A percentile compares a stretch with the other conserved stretches of the same genome.
Evolutionary conservation across 495 filamentous ascomycete genomes (phyloP).

Genomic region (Acidiella bohemica): DNA sequence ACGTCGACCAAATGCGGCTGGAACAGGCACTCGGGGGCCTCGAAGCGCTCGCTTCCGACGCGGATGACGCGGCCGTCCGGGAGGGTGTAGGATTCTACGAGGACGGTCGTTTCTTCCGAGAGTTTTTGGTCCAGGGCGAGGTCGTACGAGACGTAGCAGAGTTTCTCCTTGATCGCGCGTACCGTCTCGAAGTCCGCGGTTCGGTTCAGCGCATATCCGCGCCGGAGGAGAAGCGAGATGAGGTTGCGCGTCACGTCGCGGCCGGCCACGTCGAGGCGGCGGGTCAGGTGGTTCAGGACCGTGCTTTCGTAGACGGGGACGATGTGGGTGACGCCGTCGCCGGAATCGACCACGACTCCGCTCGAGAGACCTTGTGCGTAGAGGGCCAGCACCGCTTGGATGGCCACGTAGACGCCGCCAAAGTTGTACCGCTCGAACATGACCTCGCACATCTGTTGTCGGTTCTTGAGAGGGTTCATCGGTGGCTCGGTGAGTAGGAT

Average conservation of each 20-base stretch:
- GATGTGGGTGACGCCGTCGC: conserved; percentile 95
- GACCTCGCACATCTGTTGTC: conserved; percentile 93
- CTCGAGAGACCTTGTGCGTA: conserved; percentile 96
- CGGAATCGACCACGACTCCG: conserved; percentile 94
- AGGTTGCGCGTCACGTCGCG: conserved; percentile 95
- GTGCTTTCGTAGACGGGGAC: conserved; percentile 96
- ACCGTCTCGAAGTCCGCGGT: conserved; percentile 99
- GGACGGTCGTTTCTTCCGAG: conserved; percentile 91
- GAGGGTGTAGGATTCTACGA: conserved; percentile 94
- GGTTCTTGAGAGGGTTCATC: conserved; percentile 91
- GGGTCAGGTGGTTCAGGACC: conserved; percentile 92
- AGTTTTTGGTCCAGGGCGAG: conserved; percentile 89
- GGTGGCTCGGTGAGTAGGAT: conserved; percentile 97
- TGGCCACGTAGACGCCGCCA: conserved; percentile 95
- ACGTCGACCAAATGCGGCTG: conserved; percentile 97
- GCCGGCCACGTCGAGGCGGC: conserved; percentile 85
- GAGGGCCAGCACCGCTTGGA: conserved; percentile 91
- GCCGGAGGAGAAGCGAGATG: conserved; percentile 84
- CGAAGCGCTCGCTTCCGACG: conserved; percentile 91
- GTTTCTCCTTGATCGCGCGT: conserved; percentile 90
- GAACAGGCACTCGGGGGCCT: conserved; percentile 96
- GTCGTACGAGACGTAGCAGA: conserved; percentile 98
- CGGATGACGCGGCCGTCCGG: conserved; percentile 93
- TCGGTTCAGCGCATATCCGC: conserved; percentile 93
- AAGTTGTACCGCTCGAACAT: conserved; percentile 98